Evolutionary conservation across 768 basidiomycete species (phyloP), one percentile per base, ranked within the genome.

Genomic region (Boletus eberwhitei): DNA sequence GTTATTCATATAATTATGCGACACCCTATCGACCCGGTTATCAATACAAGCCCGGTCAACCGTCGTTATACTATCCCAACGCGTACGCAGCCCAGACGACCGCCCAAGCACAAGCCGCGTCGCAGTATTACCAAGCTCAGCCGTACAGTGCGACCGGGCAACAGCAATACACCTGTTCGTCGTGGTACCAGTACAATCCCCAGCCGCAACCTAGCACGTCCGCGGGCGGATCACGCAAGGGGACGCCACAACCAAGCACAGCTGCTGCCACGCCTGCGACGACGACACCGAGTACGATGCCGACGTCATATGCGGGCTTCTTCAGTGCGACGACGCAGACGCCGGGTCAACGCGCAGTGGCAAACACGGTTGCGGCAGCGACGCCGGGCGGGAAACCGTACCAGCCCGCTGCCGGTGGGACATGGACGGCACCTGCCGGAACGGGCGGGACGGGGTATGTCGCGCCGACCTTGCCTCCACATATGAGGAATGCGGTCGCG

Each of bases 331-430:
- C 58, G 39, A 54, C 67, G 51, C 71, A 74, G 31, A 35, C 67
- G 26, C 59, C 67, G 24, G 71, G 68, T 26, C 75, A 79, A 50
- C 78, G 81, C 5, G 81, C 79, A 3, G 81, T 83, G 7, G 81
- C 81, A 11, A 84, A 83, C 44, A 83, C 82, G 1, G 79, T 81
- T 24, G 59, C 78, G 22, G 59, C 64, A 39, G 52, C 64, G 22
- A 61, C 58, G 40, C 51, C 67, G 0, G 58, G 53, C 8, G 65
- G 52, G 40, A 74, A 75, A 40, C 46, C 71, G n/a, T 71, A 69
- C 52, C 63, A 69, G 19, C 65, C 71, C 13, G n/a, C 55, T 2
- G 53, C 63, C 2, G 61, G 59, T 21, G 66, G 57, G 22, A 39
- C 61, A 2, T 69, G 67, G 63, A 39, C 75, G 3, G 57, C 62